phyloP scores from a whole-genome alignment of 2,329 filamentous ascomycete species.

The Fusarium luffae region DNA sequence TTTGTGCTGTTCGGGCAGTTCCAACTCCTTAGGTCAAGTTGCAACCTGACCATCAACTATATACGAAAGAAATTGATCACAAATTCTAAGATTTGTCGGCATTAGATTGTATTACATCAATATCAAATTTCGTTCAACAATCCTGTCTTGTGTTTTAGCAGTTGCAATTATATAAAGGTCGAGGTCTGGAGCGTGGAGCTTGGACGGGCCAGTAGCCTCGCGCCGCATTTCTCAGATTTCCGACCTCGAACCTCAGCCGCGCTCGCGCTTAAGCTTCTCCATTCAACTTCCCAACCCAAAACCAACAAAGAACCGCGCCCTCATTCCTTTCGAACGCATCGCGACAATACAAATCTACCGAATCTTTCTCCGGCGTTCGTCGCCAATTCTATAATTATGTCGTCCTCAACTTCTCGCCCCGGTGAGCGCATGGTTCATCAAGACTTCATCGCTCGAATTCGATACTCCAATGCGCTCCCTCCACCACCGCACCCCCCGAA shows the following conservation, averaged over 20 bases:
- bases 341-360: slow-evolving; percentile 2
- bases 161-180: not conserved
- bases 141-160: not conserved
- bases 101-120: not conserved
- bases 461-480: slow-evolving; percentile 95
- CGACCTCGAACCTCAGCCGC: slow-evolving; percentile 35
- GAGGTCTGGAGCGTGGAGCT: slow-evolving; percentile 25
- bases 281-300: slow-evolving; percentile 18
- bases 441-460: slow-evolving; percentile 95
- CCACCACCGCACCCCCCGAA: slow-evolving; percentile 95
- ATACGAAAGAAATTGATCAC: not conserved
- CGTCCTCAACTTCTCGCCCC: slow-evolving; percentile 48
- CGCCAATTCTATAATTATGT: slow-evolving; percentile 35
- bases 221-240: slow-evolving; percentile 41
- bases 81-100: not conserved
- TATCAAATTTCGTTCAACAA: too few species aligned
- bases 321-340: slow-evolving; percentile 1
- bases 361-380: slow-evolving; percentile 16
- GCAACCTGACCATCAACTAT: not conserved
- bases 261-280: slow-evolving; percentile 38
- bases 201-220: slow-evolving; percentile 38
- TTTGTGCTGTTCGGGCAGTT: not conserved
- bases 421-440: slow-evolving; percentile 79
- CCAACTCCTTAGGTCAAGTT: not conserved
- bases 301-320: slow-evolving; percentile 12